A percentile compares a stretch with the other conserved stretches of the same genome.
Conservation (phyloP, 2,329 filamentous ascomycete genomes). For the Verruconis gallopava region DNA sequence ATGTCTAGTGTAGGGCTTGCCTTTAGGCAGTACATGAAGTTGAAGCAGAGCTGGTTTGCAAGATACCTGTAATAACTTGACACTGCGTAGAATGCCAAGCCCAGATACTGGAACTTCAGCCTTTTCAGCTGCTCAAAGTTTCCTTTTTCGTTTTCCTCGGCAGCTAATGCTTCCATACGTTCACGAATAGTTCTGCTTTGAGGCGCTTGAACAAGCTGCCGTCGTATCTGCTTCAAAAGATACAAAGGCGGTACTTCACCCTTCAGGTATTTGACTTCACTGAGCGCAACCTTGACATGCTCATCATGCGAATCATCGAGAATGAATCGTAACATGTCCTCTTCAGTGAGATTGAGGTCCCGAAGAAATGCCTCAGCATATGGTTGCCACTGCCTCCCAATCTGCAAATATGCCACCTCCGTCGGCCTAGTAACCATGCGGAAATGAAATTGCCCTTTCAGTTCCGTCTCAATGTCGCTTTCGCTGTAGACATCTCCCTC, state of each 20-base stretch:
- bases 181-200: background rate
- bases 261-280: background rate
- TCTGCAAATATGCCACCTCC: background rate
- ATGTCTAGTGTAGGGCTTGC: background rate
- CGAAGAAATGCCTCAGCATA: constrained; percentile 4
- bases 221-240: background rate
- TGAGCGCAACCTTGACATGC: background rate
- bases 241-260: background rate
- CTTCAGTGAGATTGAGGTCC: background rate
- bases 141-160: background rate
- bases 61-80: background rate
- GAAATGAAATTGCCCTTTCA: constrained; percentile 1
- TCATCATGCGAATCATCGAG: background rate
- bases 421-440: background rate
- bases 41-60: background rate
- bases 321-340: constrained; percentile 5
- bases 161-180: background rate
- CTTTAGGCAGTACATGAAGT: background rate
- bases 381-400: background rate
- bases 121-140: background rate
- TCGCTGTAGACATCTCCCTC: background rate
- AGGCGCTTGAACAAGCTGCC: background rate
- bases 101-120: background rate
- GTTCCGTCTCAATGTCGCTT: background rate
- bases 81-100: background rate